Evolutionary conservation across 495 filamentous ascomycete species (phyloP).

Genomic region (Viridothelium virens): DNA sequence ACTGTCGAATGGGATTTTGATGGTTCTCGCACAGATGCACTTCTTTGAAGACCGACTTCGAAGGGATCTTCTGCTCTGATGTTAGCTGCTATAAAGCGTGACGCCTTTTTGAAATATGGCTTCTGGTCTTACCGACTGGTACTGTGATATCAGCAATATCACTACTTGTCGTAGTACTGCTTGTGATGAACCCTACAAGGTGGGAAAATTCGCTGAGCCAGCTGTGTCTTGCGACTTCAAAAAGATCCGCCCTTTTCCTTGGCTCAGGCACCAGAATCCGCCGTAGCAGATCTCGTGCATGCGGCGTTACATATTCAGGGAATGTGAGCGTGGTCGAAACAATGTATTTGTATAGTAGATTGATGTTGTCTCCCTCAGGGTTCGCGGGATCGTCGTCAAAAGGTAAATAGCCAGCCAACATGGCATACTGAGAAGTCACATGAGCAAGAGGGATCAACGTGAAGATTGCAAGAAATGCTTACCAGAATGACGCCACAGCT

Average conservation of each 20-base stretch:
- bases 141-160: slow-evolving; percentile 82
- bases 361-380: slow-evolving; percentile 98
- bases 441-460: slow-evolving; percentile 11
- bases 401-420: slow-evolving; percentile 97
- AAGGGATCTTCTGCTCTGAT: slow-evolving; percentile 39
- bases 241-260: slow-evolving; percentile 87
- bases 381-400: slow-evolving; percentile 99
- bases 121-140: slow-evolving; percentile 47
- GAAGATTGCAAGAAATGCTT: slow-evolving; percentile 36
- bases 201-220: slow-evolving; percentile 96
- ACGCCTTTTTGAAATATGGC: not conserved
- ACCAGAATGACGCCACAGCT: slow-evolving; percentile 98
- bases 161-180: slow-evolving; percentile 75
- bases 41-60: slow-evolving; percentile 66
- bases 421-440: slow-evolving; percentile 71
- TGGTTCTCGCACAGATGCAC: slow-evolving; percentile 85
- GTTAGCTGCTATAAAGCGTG: slow-evolving; percentile 26
- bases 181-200: slow-evolving; percentile 92
- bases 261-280: slow-evolving; percentile 96
- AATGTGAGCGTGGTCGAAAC: slow-evolving; percentile 95
- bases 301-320: slow-evolving; percentile 97
- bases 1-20: slow-evolving; percentile 57
- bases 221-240: slow-evolving; percentile 95
- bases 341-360: slow-evolving; percentile 98
- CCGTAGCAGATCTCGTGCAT: slow-evolving; percentile 84